These are phyloP conservation scores for Fraxinus platypoda DNA, from an alignment of 305 asterid genomes.

Conservation along the genomic window DNA sequence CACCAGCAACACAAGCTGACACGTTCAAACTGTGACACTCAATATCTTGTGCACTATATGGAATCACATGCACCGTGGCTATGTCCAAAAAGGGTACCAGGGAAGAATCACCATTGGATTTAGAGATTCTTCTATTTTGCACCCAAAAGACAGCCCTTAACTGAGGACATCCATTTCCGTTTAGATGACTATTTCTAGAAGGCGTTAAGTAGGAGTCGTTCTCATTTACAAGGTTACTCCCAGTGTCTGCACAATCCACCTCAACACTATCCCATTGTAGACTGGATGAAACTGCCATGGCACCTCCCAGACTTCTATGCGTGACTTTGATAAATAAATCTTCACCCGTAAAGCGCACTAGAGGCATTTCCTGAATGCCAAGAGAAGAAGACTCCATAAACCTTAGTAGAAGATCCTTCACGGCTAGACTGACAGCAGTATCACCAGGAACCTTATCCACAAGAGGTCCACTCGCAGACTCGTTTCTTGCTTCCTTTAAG, in stretches of 20 bases:
- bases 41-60: slow-evolving; percentile 71
- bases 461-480: slow-evolving; percentile 45
- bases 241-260: slow-evolving; percentile 73
- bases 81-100: slow-evolving; percentile 68
- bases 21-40: slow-evolving; percentile 84
- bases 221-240: slow-evolving; percentile 40
- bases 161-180: slow-evolving; percentile 45
- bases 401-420: slow-evolving; percentile 70
- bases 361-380: slow-evolving; percentile 56
- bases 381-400: slow-evolving; percentile 72
- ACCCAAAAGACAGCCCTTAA: slow-evolving; percentile 94
- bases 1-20: slow-evolving; percentile 84
- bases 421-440: slow-evolving; percentile 66
- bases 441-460: slow-evolving; percentile 83
- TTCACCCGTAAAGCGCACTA: slow-evolving; percentile 79
- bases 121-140: slow-evolving; percentile 51
- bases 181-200: slow-evolving; percentile 26
- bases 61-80: slow-evolving; percentile 74
- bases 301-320: slow-evolving; percentile 95
- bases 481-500: slow-evolving; percentile 38
- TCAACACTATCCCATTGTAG: slow-evolving; percentile 80
- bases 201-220: slow-evolving; percentile 36
- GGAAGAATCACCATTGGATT: slow-evolving; percentile 34
- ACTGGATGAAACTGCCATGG: slow-evolving; percentile 81
- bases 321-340: slow-evolving; percentile 65